Conservation (phyloP, 352 stramenopile genomes). For the Phytophthora meadii region DNA sequence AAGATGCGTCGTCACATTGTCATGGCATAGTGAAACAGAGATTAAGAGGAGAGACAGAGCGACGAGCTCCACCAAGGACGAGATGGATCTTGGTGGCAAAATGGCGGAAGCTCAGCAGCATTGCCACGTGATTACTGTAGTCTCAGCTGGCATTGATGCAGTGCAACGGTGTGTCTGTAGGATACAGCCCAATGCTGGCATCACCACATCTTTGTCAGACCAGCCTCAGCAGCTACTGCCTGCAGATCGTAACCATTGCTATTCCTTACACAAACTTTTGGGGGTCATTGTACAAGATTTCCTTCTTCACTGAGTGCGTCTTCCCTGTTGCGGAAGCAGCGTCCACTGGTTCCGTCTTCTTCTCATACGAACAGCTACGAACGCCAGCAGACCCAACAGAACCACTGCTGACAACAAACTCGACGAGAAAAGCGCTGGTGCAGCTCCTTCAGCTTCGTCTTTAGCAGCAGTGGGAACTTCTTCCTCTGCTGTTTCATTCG, state of each 20-base stretch:
- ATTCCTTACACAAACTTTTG: conserved; percentile 5
- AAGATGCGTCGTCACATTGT: conserved; percentile 4
- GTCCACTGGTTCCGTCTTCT: conserved; percentile 27
- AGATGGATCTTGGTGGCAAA: not conserved
- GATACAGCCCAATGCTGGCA: conserved; percentile 6
- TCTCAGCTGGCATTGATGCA: not conserved
- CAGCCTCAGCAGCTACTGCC: not conserved
- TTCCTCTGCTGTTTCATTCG: conserved; percentile 19
- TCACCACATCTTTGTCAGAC: conserved; percentile 16
- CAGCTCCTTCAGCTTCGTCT: conserved; percentile 8
- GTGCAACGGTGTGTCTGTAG: conserved; percentile 3
- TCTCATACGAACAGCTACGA: conserved; percentile 21
- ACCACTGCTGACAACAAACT: conserved; percentile 17
- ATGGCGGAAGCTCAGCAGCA: no score
- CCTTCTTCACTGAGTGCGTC: conserved; percentile 22
- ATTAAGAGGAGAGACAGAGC: conserved; percentile 2
- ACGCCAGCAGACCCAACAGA: conserved; percentile 13
- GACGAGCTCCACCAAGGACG: not conserved
- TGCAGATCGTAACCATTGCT: not conserved
- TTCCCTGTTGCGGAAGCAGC: conserved; percentile 23
- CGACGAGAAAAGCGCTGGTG: conserved; percentile 4
- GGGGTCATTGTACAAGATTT: not conserved
- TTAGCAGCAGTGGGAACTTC: not conserved
- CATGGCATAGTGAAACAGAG: not conserved
- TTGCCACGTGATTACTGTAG: not conserved